Base-by-base conservation (phyloP, 148 eudicot species). In the Rhododendron griersonianum region DNA sequence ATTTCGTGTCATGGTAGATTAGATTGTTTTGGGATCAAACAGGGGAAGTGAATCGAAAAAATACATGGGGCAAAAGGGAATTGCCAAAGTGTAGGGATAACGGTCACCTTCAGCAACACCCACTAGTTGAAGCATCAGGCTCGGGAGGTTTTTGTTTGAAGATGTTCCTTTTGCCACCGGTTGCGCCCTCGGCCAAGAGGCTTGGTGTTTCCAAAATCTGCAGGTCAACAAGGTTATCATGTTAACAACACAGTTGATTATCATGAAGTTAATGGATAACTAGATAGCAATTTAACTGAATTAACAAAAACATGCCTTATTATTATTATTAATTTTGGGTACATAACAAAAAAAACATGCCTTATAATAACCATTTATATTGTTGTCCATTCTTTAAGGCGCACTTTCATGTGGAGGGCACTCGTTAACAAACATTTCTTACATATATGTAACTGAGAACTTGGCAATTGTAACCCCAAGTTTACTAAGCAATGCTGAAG, bases 161-260 rank as follows among this genome's bases (percentile, higher is more conserved):
- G 67, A 86, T 86, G 89, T 95, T 95, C 90, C 86, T 93, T 84
- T 92, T 95, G 53, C 85, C 90, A 47, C 93, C 93, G 0, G 96
- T 88, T 53, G 96, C 90, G 57, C 95, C 98, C 88, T 93, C 98
- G 0, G 93, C 94, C 88, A 94, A 85, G 48, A 96, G 96, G 90
- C 96, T 95, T 23, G 98, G 98, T 28, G 96, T 96, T 11, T 95
- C 98, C 87, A 96, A 92, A 55, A 95, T 93, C 98, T 96, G 93
- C 89, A 86, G 48, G 78, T 73, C 84, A 76, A 78, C 47, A 82
- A 9, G 2, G 53, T 51, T 28, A 80, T 35, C 63, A 78, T 1
- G 53, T 33, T 69, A 79, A 78, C 55, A 51, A 41, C 11, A 53
- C 35, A 39, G 14, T 48, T 15, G 25, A 9, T 21, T 84, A 71